Base-by-base conservation (phyloP, 306 rosid species). In the Lagenaria siceraria region DNA sequence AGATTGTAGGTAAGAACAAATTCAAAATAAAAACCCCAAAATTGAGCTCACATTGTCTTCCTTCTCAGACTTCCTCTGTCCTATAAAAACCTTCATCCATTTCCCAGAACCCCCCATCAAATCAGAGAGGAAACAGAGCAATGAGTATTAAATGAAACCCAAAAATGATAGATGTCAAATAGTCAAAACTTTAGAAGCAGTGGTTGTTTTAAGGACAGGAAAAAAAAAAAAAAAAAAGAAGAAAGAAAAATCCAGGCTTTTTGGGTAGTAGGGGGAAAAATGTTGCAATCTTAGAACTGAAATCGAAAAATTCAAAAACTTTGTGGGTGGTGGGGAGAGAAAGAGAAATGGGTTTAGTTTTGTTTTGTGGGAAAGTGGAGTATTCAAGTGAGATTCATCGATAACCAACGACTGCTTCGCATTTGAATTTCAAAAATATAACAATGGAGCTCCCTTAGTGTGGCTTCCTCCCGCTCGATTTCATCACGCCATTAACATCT, bases 81-180 rank as follows among this genome's bases (percentile, higher is more conserved):
- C 65, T 15, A 66, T 65, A 19, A 78, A 29, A 53, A 58, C 61
- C 48, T 78, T 78, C 81, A 66, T 70, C 81, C 81, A 78, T 78
- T 78, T 78, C 70, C 76, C 81, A 33, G 81, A 65, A 49, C 75
- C 76, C 42, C 81, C 76, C 81, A 78, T 78, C 49, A 68, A 49
- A 33, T 8, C 75, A 78, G 75, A 75, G 60, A 49, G 4, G 24
- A 72, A 46, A 70, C 76, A 70, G 24, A 48, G 38, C 55, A 71
- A 25, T 61, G 38, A 46, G 54, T 25, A 24, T 13, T 12, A 68
- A 40, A 68, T 68, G 48, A 51, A 65, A 18, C 3, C 24, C 1
- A 58, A 64, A 35, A 64, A 7, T 33, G 69, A 31, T n/a, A 4
- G 31, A 14, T 14, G 27, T 18, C 43, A 29, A 17, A 73, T 73